phyloP scores from a whole-genome alignment of 192 early-diverging fungal genomes.

The Backusella tuberculispora region DNA sequence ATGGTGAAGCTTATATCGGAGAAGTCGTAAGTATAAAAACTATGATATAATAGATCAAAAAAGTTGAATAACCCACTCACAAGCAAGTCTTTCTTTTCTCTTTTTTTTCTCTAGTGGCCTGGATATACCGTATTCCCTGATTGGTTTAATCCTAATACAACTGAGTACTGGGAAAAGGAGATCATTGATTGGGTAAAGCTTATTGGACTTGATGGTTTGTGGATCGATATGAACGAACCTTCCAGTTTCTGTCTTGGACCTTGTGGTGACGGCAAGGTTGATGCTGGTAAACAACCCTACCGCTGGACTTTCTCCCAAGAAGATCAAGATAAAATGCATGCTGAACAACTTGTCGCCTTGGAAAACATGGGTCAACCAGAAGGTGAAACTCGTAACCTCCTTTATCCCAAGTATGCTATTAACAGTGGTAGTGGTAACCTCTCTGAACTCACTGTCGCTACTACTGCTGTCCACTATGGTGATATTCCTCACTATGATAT shows the following conservation, averaged over 20 bases:
- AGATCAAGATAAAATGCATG: conserved; percentile 42
- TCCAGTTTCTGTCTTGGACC: conserved; percentile 66
- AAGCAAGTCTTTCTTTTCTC: background rate
- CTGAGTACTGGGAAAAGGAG: conserved; percentile 52
- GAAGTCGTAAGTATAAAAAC: conserved; percentile 51
- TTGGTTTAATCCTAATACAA: conserved; percentile 58
- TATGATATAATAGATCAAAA: background rate
- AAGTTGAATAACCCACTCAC: background rate
- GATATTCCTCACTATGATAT: conserved; percentile 36
- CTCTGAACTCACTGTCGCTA: conserved; percentile 51
- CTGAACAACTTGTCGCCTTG: conserved; percentile 20
- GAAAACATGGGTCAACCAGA: conserved; percentile 5
- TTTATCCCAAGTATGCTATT: conserved; percentile 56
- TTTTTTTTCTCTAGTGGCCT: conserved; percentile 27
- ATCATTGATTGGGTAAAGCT: conserved; percentile 36
- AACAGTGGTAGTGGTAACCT: conserved; percentile 51
- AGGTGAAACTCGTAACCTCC: conserved; percentile 27
- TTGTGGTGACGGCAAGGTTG: conserved; percentile 45
- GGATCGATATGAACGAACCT: conserved; percentile 79
- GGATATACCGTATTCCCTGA: conserved; percentile 71
- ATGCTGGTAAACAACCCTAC: conserved; percentile 23
- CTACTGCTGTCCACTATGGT: conserved; percentile 42
- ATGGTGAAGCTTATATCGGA: conserved; percentile 55
- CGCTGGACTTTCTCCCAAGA: conserved; percentile 38
- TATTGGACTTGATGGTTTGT: conserved; percentile 44